Conservation (phyloP, 176 grass and related monocot species). For the Cenchrus americanus region DNA sequence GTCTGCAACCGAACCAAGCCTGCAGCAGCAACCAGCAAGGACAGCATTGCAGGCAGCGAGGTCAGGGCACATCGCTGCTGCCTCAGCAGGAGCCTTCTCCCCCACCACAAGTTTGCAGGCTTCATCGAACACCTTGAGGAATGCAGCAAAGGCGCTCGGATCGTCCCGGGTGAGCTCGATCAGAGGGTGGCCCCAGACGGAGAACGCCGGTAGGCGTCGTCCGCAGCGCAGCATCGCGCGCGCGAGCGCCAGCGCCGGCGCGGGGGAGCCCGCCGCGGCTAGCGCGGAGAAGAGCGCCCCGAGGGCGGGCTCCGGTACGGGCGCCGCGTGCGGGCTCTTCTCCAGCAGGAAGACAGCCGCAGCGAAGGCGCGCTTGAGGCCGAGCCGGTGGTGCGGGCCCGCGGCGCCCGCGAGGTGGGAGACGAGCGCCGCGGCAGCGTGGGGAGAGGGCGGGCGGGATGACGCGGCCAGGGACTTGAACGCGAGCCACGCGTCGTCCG, state of each 20-base stretch:
- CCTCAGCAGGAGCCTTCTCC: conserved; percentile 57
- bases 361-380: conserved; percentile 85
- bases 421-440: conserved; percentile 66
- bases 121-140: conserved; percentile 77
- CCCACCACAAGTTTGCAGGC: conserved; percentile 51
- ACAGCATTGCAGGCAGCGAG: conserved; percentile 69
- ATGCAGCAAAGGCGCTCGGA: conserved; percentile 50
- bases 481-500: conserved; percentile 80
- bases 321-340: conserved; percentile 48
- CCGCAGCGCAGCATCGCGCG: conserved; percentile 61
- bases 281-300: conserved; percentile 62
- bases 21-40: conserved; percentile 76
- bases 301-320: conserved; percentile 52
- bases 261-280: conserved; percentile 37
- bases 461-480: conserved; percentile 76
- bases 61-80: conserved; percentile 64
- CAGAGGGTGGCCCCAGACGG: conserved; percentile 58
- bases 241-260: conserved; percentile 71
- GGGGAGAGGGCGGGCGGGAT: conserved; percentile 58
- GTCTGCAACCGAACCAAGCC: conserved; percentile 58
- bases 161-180: conserved; percentile 55
- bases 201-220: conserved; percentile 66
- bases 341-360: conserved; percentile 80
- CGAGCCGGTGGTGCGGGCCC: conserved; percentile 58
- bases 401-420: conserved; percentile 69